A percentile compares a stretch with the other conserved stretches of the same genome.
Evolutionary conservation across 176 grass and related monocot genomes (phyloP).

Genomic region (Carex scoparia): DNA sequence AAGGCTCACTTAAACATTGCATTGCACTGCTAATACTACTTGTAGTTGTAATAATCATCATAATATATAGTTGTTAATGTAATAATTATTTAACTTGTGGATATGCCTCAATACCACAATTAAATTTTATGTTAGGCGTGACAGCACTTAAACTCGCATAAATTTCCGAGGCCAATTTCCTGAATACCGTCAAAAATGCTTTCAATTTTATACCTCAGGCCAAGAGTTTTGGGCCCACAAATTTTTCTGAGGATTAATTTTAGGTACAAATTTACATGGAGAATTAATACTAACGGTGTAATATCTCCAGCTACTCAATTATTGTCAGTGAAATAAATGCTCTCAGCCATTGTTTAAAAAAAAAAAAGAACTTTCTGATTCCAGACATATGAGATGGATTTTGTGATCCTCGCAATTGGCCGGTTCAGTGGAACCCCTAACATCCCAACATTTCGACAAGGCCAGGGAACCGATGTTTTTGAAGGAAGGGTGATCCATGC

Average conservation of each 20-base stretch:
- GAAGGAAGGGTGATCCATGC: constrained; percentile 48
- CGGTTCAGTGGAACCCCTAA: constrained; percentile 72
- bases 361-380: neutral
- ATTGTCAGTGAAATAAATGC: neutral
- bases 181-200: too few relatives aligned
- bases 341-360: neutral
- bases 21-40: too few relatives aligned
- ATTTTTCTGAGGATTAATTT: neutral
- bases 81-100: too few relatives aligned
- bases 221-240: neutral
- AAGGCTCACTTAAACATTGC: too few relatives aligned
- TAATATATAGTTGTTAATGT: too few relatives aligned
- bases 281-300: too few relatives aligned
- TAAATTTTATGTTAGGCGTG: neutral
- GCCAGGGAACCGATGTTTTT: constrained; percentile 49
- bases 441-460: constrained; percentile 40
- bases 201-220: neutral
- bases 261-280: too few relatives aligned
- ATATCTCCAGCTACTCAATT: neutral
- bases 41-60: too few relatives aligned
- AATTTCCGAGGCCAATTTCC: too few relatives aligned
- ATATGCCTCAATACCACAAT: neutral
- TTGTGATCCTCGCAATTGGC: constrained; percentile 68
- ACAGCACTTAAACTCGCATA: neutral
- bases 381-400: constrained; percentile 51